Conservation (phyloP, 1,139 yeast species). For the Nakaseomyces glabratus region DNA sequence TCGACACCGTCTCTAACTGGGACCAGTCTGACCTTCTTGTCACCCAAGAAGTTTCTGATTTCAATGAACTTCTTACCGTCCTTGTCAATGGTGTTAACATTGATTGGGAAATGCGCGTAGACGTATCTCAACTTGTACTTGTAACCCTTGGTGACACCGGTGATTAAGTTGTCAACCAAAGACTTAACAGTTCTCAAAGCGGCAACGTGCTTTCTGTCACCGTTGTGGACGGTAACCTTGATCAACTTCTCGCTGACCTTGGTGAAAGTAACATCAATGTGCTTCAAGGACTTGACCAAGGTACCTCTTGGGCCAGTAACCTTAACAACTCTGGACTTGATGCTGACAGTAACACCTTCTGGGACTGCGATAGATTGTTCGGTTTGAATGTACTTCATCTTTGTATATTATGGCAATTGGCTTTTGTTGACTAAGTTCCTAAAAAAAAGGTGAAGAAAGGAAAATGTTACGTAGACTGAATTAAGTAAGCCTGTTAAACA, state of each 20-base stretch:
- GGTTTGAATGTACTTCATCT: constrained; percentile 91
- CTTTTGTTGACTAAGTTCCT: background rate
- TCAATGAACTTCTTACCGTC: constrained; percentile 75
- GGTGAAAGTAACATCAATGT: constrained; percentile 86
- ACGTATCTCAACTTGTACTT: constrained; percentile 99
- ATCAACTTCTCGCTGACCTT: constrained; percentile 65
- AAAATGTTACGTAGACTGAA: too few species aligned
- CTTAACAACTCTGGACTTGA: constrained; percentile 84
- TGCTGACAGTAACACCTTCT: constrained; percentile 84
- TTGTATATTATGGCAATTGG: constrained; percentile 5
- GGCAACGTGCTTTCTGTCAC: constrained; percentile 99
- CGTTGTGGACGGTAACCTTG: constrained; percentile 92
- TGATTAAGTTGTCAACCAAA: constrained; percentile 83
- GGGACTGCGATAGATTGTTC: constrained; percentile 89
- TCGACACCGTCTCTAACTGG: constrained; percentile 83
- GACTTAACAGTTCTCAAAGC: constrained; percentile 98
- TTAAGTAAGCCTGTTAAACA: too few species aligned
- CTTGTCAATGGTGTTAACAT: constrained; percentile 76
- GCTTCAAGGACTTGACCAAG: constrained; percentile 83
- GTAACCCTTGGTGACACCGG: constrained; percentile 99
- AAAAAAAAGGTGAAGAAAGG: constrained; percentile 1
- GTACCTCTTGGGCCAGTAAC: constrained; percentile 99
- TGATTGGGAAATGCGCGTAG: constrained; percentile 99
- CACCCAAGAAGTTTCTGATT: constrained; percentile 99
- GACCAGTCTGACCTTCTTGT: constrained; percentile 88